Evolutionary conservation across 1,139 yeast species (phyloP), one percentile per base, ranked within the genome.

Genomic region (Starmera stellimalicola): DNA sequence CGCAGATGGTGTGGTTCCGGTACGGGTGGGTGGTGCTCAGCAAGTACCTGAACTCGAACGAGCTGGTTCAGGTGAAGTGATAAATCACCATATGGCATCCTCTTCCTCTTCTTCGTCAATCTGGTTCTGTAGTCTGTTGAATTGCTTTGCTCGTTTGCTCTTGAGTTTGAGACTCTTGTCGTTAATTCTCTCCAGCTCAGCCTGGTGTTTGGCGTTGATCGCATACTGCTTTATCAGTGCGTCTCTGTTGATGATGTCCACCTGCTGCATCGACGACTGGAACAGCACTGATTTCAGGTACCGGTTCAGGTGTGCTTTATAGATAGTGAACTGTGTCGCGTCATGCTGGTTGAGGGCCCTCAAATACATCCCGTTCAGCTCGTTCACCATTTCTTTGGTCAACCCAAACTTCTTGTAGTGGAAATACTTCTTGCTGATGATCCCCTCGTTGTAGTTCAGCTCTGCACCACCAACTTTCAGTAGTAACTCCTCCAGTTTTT

Each of bases 1-100:
- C 94, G 4, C 99, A 91, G 55, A 82, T 91, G 85, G 88, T 79
- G 11, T 91, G 97, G 97, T 91, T 81, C 57, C 68, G 99, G 44
- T 84, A 82, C 63, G 80, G 87, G 2, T 91, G 97, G 96, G 65
- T 91, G 49, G 41, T 72, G 7, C 59, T 78, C 28, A 81, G 95
- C 41, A 67, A 93, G 42, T 62, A 64, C 39, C 62, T 65, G 26
- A 77, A 76, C 29, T 68, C 66, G 34, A 91, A 88, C 56, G 88
- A 83, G 49, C 65, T 87, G 39, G 59, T 55, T 27, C 32, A 38
- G 27, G 47, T 32, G 24, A 10, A 16, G 28, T 19, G 17, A 19
- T 7, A 7, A 7, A 39, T 37, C 42, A 54, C 44, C 62, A 62
- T 28, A 57, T 42, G 18, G 59, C 42, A 35, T 50, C 55, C 25